Percentiles rank a stretch among this genome's conserved stretches.
These are phyloP conservation scores for Pseudopithomyces maydicus DNA, from an alignment of 2,329 filamentous ascomycete genomes.

Conservation along the genomic window DNA sequence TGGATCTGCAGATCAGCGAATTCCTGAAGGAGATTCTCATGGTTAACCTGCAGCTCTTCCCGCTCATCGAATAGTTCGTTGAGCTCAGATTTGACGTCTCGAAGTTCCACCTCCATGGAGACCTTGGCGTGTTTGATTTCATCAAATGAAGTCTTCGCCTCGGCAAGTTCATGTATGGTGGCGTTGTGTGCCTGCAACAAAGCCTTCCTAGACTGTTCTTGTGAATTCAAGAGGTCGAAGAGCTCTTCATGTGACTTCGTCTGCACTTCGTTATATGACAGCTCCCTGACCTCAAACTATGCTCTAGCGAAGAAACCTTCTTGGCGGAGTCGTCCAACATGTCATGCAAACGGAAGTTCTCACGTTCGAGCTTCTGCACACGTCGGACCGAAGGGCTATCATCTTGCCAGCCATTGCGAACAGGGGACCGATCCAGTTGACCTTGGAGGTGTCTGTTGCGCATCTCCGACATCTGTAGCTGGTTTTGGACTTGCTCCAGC, in stretches of 20 bases:
- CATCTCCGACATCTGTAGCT: conserved; percentile 92
- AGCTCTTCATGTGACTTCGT: conserved; percentile 94
- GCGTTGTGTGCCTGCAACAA: conserved; percentile 85
- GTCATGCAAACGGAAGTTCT: conserved; percentile 88
- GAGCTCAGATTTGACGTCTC: conserved; percentile 81
- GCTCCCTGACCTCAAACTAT: conserved; percentile 84
- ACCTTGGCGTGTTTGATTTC: conserved; percentile 82
- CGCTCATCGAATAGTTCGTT: conserved; percentile 77
- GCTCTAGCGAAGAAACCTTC: conserved; percentile 89
- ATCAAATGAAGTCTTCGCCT: conserved; percentile 86
- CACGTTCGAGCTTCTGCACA: conserved; percentile 89
- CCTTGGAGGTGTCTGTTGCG: conserved; percentile 90
- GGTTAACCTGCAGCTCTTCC: conserved; percentile 86
- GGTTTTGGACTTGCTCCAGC: conserved; percentile 89
- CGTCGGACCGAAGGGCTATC: conserved; percentile 80
- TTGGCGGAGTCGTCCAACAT: conserved; percentile 92
- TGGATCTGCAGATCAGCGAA: conserved; percentile 93
- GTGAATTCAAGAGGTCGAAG: conserved; percentile 87
- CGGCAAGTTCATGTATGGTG: conserved; percentile 80
- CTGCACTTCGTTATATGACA: conserved; percentile 89
- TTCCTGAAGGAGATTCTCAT: conserved; percentile 86
- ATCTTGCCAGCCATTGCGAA: conserved; percentile 67
- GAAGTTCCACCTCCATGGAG: conserved; percentile 81
- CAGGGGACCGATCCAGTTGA: conserved; percentile 76
- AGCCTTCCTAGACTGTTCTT: conserved; percentile 84